These are phyloP conservation scores for Alternaria alternata DNA, from an alignment of 2,329 filamentous ascomycete genomes.

Conservation along the genomic window DNA sequence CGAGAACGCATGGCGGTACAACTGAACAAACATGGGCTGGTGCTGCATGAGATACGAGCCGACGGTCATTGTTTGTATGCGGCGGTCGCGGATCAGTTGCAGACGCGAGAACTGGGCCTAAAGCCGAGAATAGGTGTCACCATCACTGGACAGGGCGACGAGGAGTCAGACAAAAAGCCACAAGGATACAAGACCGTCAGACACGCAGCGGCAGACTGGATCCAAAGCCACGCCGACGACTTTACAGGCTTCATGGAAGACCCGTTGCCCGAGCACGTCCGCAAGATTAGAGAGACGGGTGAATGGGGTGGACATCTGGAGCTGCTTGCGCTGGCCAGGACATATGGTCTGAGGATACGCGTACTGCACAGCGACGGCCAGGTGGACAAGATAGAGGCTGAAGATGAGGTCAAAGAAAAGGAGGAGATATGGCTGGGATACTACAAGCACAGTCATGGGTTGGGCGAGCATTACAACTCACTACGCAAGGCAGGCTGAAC, in stretches of 20 bases:
- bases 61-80: constrained; percentile 97
- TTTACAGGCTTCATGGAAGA: constrained; percentile 90
- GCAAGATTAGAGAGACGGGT: constrained; percentile 82
- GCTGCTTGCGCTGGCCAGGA: constrained; percentile 80
- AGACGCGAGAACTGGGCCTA: constrained; percentile 50
- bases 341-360: constrained; percentile 80
- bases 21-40: constrained; percentile 70
- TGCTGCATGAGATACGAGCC: constrained; percentile 80
- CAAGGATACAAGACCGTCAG: constrained; percentile 72
- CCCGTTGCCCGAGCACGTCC: constrained; percentile 74
- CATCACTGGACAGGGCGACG: constrained; percentile 26
- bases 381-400: constrained; percentile 75
- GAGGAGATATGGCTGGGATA: constrained; percentile 89
- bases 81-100: constrained; percentile 85
- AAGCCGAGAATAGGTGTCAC: constrained; percentile 46
- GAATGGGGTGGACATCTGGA: constrained; percentile 98
- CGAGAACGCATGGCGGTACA: constrained; percentile 70
- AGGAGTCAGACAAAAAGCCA: constrained; percentile 3
- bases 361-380: constrained; percentile 84
- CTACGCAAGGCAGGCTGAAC: constrained; percentile 58
- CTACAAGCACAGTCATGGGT: constrained; percentile 89
- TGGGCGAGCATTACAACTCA: constrained; percentile 98
- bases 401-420: constrained; percentile 51
- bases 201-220: constrained; percentile 77
- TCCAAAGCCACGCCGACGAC: constrained; percentile 75